Percentiles rank a stretch among this genome's conserved stretches.
Evolutionary conservation across 805 yeast species (phyloP).

Genomic region (Scheffersomyces stipitis): DNA sequence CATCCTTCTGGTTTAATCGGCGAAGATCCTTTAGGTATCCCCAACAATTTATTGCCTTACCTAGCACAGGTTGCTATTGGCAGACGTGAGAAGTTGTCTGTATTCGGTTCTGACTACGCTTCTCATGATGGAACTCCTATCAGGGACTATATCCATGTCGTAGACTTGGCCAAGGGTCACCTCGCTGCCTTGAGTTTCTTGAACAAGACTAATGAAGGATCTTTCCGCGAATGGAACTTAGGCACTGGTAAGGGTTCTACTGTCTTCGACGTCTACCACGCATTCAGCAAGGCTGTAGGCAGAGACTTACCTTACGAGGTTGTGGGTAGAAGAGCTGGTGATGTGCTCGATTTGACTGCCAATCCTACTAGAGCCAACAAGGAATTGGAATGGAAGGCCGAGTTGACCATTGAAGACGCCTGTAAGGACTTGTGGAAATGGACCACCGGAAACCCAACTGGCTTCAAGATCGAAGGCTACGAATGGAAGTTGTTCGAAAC

Average conservation of each 20-base stretch:
- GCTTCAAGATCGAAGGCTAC: conserved; percentile 43
- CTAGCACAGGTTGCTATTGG: conserved; percentile 79
- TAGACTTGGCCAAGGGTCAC: conserved; percentile 78
- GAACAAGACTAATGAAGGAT: conserved; percentile 36
- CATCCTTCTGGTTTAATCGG: conserved; percentile 81
- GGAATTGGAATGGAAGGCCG: conserved; percentile 67
- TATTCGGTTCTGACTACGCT: conserved; percentile 71
- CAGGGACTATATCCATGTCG: conserved; percentile 78
- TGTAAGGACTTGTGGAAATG: conserved; percentile 77
- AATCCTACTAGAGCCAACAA: conserved; percentile 62
- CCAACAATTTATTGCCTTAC: conserved; percentile 73
- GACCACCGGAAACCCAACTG: conserved; percentile 68
- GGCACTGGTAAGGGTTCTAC: conserved; percentile 83
- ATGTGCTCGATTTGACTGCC: conserved; percentile 74
- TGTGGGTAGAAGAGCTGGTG: conserved; percentile 71
- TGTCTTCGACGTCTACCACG: conserved; percentile 66
- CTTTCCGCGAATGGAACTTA: conserved; percentile 76
- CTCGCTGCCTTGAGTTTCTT: conserved; percentile 66
- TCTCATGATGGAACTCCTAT: conserved; percentile 80
- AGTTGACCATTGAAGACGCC: conserved; percentile 56
- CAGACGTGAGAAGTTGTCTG: conserved; percentile 60
- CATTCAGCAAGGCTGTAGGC: conserved; percentile 67
- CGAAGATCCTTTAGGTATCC: conserved; percentile 77
- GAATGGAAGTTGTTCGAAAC: conserved; percentile 29
- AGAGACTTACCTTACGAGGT: conserved; percentile 62